A percentile compares a stretch with the other conserved stretches of the same genome.
Conservation (phyloP, 768 basidiomycete genomes). For the Tylopilus vinaceipallidus region DNA sequence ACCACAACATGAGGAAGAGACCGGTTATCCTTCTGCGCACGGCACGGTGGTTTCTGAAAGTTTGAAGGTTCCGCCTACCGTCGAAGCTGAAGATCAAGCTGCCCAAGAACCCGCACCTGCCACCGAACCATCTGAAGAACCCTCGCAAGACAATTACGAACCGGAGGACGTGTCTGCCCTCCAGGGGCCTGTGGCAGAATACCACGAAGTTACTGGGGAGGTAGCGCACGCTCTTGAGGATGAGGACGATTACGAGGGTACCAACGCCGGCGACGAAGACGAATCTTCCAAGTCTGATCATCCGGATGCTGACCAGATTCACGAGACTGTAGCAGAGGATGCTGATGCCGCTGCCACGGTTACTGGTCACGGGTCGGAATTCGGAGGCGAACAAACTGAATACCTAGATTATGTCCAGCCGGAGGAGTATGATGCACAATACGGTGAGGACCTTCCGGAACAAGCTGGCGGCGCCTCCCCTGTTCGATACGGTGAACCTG, state of each 20-base stretch:
- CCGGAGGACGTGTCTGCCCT: background rate
- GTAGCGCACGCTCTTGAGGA: slow-evolving; percentile 17
- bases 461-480: slow-evolving; percentile 17
- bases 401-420: slow-evolving; percentile 33
- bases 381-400: slow-evolving; percentile 33
- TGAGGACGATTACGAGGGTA: slow-evolving; percentile 21
- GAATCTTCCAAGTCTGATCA: slow-evolving; percentile 15
- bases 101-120: slow-evolving; percentile 1
- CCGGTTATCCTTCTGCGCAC: background rate
- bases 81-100: slow-evolving; percentile 4
- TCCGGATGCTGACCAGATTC: slow-evolving; percentile 31
- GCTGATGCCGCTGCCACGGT: slow-evolving; percentile 15
- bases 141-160: slow-evolving; percentile 9
- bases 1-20: slow-evolving; percentile 7
- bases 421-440: slow-evolving; percentile 37
- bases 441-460: slow-evolving; percentile 36
- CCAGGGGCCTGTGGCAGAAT: slow-evolving; percentile 16
- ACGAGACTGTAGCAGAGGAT: slow-evolving; percentile 22
- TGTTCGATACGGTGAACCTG: slow-evolving; percentile 17
- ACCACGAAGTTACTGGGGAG: slow-evolving; percentile 17
- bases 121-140: slow-evolving; percentile 4
- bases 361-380: slow-evolving; percentile 12
- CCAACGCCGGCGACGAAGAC: slow-evolving; percentile 18
- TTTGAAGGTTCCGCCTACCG: background rate
- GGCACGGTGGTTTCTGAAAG: background rate